A percentile compares a stretch with the other conserved stretches of the same genome.
phyloP scores from a whole-genome alignment of 306 rosid species.

The Prinsepia uniflora region DNA sequence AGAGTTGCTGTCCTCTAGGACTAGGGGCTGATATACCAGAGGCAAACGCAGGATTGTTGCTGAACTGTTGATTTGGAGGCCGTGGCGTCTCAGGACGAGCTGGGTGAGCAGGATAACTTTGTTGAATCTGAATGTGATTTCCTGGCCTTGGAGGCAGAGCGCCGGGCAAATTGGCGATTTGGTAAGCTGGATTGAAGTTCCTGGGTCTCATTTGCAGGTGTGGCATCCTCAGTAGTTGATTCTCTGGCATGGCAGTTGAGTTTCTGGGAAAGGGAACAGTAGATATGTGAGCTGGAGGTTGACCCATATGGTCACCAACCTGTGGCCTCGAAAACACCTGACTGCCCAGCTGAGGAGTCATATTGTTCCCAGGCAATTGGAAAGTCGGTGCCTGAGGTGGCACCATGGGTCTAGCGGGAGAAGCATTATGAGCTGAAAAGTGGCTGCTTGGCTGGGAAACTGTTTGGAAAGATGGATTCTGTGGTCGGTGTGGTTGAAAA shows the following conservation, averaged over 20 bases:
- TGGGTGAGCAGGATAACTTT: conserved; percentile 37
- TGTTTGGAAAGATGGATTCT: conserved; percentile 43
- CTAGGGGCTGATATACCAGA: conserved; percentile 40
- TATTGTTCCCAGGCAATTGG: conserved; percentile 38
- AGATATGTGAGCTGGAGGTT: conserved; percentile 37
- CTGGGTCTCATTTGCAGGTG: conserved; percentile 48
- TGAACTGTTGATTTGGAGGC: conserved; percentile 43
- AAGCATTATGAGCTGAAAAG: conserved; percentile 33
- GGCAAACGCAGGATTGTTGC: conserved; percentile 37
- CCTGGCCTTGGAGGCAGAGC: conserved; percentile 39
- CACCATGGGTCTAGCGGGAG: conserved; percentile 18
- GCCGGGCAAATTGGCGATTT: conserved; percentile 27
- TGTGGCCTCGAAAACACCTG: conserved; percentile 56
- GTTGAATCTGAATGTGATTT: conserved; percentile 43
- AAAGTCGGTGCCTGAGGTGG: conserved; percentile 41
- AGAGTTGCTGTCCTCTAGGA: conserved; percentile 68
- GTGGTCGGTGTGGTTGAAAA: conserved; percentile 56
- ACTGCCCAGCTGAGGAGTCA: conserved; percentile 36
- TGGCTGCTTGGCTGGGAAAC: conserved; percentile 41
- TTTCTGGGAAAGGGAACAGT: conserved; percentile 44
- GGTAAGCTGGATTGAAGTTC: conserved; percentile 57
- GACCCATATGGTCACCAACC: conserved; percentile 41
- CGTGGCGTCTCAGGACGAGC: conserved; percentile 36
- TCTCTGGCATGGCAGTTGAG: conserved; percentile 34
- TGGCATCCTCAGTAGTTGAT: neutral